Base-by-base conservation (phyloP, 2,329 filamentous ascomycete species). In the Falciphora oryzae region DNA sequence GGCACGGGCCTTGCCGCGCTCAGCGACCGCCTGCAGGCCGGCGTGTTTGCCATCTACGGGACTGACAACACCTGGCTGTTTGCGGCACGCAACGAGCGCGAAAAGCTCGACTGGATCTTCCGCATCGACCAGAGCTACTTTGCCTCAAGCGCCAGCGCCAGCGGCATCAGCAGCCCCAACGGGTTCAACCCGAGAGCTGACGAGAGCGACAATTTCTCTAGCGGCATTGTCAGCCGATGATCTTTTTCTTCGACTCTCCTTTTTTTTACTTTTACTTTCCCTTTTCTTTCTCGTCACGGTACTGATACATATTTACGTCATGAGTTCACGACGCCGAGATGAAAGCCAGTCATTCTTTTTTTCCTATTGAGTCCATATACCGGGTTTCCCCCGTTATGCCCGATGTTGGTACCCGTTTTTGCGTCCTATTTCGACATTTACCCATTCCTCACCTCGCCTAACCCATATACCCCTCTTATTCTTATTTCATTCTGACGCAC, bases 31-130 rank as follows among this genome's bases (percentile, higher is more conserved):
- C 79, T 83, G 75, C 84, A 86, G 71, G 83, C 87, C 4, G 89
- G 90, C 69, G 91, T 98, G 57, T 99, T 97, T 82, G 95, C 95
- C 16, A 86, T 99, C 62, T 99, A 98, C 73, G 94, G 92, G 57
- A 91, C 90, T 66, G 90, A 95, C 75, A 97, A 97, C 76, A 97
- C 93, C 38, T 99, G 93, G 85, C 82, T 99, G 57, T 98, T 99
- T 75, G 92, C 93, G 18, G 91, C 93, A 29, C 84, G 93, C 65
- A 94, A 88, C 71, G 94, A 97, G 79, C 85, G 89, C 61, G 93
- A 97, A 76, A 97, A 97, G 81, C 89, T 93, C 70, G 95, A 98
- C 75, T 99, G 95, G 95, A 97, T 99, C 70, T 85, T 96, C 76
- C 89, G 90, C 72, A 92, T 99, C 70, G 95, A 99, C 76, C 90